phyloP scores from a whole-genome alignment of 108 stramenopile species.

The Fragilariopsis cylindrus region DNA sequence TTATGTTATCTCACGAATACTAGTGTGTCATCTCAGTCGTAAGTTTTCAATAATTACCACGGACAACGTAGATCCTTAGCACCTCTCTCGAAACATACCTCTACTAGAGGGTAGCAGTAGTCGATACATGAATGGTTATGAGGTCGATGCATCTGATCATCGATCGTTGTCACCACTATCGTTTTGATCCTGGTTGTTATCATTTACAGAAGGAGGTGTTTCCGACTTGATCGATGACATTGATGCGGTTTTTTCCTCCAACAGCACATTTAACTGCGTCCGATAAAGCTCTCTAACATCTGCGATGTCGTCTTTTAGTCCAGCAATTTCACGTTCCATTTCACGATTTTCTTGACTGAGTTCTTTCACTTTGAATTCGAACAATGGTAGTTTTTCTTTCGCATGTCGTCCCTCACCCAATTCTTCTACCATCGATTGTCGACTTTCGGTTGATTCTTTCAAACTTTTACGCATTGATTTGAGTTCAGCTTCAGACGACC shows the following conservation, averaged over 20 bases:
- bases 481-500: slow-evolving; percentile 62
- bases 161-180: background rate
- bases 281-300: slow-evolving; percentile 74
- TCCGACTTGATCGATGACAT: background rate
- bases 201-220: no score
- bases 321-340: slow-evolving; percentile 69
- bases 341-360: slow-evolving; percentile 63
- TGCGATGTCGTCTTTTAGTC: slow-evolving; percentile 69
- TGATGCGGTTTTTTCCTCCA: slow-evolving; percentile 68
- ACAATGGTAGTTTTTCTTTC: slow-evolving; percentile 66
- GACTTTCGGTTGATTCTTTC: slow-evolving; percentile 56
- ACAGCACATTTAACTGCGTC: slow-evolving; percentile 61
- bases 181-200: no score
- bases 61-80: no score
- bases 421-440: slow-evolving; percentile 60
- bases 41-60: no score
- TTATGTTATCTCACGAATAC: no score
- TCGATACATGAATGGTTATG: no score
- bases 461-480: slow-evolving; percentile 56
- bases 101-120: no score
- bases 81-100: no score
- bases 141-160: background rate
- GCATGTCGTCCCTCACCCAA: slow-evolving; percentile 58
- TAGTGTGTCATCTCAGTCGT: no score
- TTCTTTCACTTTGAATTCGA: slow-evolving; percentile 67